These are phyloP conservation scores for Psilocybe mexicana DNA, from an alignment of 1,284 basidiomycete species.

Conservation along the genomic window DNA sequence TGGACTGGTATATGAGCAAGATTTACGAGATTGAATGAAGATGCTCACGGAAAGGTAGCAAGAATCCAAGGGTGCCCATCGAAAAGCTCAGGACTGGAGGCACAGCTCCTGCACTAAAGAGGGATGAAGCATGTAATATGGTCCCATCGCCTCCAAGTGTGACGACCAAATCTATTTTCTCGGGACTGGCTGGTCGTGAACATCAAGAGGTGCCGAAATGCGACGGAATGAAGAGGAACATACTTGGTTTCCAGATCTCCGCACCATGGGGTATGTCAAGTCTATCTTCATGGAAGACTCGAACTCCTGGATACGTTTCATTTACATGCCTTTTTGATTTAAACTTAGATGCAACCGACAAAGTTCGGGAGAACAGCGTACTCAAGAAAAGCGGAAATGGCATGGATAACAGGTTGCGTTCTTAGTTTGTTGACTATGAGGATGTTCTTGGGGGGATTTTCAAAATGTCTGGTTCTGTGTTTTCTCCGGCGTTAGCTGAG, in stretches of 20 bases:
- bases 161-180: slow-evolving; percentile 82
- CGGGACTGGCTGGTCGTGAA: slow-evolving; percentile 34
- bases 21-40: slow-evolving; percentile 1
- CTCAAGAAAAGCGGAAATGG: slow-evolving; percentile 71
- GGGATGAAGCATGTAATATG: slow-evolving; percentile 90
- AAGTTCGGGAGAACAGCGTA: slow-evolving; percentile 33
- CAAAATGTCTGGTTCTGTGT: slow-evolving; percentile 37
- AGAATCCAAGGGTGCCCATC: slow-evolving; percentile 93
- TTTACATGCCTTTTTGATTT: slow-evolving; percentile 55
- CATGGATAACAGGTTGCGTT: slow-evolving; percentile 71
- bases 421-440: slow-evolving; percentile 77
- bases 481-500: slow-evolving; percentile 32
- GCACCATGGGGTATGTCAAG: slow-evolving; percentile 66
- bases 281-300: slow-evolving; percentile 75
- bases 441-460: slow-evolving; percentile 47
- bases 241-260: slow-evolving; percentile 65
- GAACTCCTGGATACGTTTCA: slow-evolving; percentile 66
- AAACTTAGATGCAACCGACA: background rate
- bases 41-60: slow-evolving; percentile 88
- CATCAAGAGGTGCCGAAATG: background rate
- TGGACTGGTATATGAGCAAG: slow-evolving; percentile 7
- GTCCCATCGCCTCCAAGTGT: slow-evolving; percentile 96
- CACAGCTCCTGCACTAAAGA: slow-evolving; percentile 87
- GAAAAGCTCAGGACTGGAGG: slow-evolving; percentile 96
- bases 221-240: slow-evolving; percentile 12